Conservation (phyloP, 2,329 filamentous ascomycete species). For the Penicillium sp. region DNA sequence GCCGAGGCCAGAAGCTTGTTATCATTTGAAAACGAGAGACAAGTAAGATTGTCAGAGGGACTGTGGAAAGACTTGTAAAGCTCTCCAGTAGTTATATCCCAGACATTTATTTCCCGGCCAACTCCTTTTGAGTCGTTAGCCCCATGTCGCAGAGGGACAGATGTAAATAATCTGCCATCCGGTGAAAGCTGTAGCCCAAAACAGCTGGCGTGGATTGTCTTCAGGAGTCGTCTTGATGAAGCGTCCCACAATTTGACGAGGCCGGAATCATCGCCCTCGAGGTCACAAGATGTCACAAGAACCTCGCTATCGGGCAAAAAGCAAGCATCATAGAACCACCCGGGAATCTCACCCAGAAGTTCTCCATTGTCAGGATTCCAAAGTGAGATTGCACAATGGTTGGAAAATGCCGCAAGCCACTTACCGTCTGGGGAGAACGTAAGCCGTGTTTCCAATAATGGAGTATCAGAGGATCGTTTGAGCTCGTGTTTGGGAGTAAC, state of each 20-base stretch:
- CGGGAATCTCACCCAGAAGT: neutral
- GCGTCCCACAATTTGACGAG: neutral
- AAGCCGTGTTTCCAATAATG: neutral
- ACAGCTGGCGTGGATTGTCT: neutral
- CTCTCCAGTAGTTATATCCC: neutral
- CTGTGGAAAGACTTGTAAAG: neutral
- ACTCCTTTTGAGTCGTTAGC: neutral
- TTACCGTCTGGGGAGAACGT: neutral
- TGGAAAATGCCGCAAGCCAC: neutral
- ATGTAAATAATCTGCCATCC: neutral
- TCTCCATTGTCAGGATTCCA: neutral
- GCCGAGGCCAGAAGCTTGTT: neutral
- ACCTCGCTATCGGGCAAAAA: neutral
- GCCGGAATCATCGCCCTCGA: neutral
- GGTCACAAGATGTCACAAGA: neutral
- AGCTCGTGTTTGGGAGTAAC: neutral
- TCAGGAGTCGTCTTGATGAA: neutral
- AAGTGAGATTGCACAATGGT: neutral
- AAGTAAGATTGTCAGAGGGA: neutral
- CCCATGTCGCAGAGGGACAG: neutral
- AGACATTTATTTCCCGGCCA: neutral
- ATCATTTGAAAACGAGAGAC: neutral
- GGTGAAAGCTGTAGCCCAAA: neutral
- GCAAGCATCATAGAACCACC: neutral
- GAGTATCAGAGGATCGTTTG: neutral